Percentiles rank a stretch among this genome's conserved stretches.
Evolutionary conservation across 441 rosid species (phyloP).

Genomic region (Euphorbia corollata): DNA sequence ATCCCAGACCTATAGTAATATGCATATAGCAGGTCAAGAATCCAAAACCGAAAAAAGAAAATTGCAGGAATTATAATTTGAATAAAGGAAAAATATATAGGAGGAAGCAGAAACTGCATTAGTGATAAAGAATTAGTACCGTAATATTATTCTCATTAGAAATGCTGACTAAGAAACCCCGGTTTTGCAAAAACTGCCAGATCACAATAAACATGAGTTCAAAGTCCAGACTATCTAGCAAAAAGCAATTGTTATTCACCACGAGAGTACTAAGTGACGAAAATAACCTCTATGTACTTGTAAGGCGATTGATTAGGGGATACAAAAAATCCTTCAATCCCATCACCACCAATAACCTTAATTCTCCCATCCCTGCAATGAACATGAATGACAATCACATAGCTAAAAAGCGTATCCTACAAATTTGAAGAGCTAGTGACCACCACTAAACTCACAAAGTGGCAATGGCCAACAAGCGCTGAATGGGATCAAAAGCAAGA

Average conservation of each 20-base stretch:
- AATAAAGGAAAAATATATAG: background rate
- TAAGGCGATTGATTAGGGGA: constrained; percentile 44
- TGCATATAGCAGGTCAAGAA: background rate
- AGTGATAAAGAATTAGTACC: constrained; percentile 28
- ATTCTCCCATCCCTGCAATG: constrained; percentile 54
- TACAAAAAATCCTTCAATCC: constrained; percentile 51
- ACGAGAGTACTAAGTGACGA: background rate
- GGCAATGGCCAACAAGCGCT: constrained; percentile 49
- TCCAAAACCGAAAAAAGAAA: background rate
- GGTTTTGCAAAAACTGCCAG: constrained; percentile 59
- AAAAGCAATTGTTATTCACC: background rate
- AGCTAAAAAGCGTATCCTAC: background rate
- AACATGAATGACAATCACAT: background rate
- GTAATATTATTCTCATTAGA: constrained; percentile 50
- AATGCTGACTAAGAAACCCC: constrained; percentile 45
- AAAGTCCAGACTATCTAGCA: background rate
- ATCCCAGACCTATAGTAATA: constrained; percentile 46
- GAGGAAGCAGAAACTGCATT: constrained; percentile 7
- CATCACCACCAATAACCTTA: constrained; percentile 58
- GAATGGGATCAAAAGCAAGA: constrained; percentile 57
- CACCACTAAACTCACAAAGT: constrained; percentile 40
- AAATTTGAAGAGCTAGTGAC: background rate
- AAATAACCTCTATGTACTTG: constrained; percentile 45
- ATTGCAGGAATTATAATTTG: background rate
- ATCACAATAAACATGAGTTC: constrained; percentile 15